Percentiles rank a stretch among this genome's conserved stretches.
Evolutionary conservation across 345 rosid genomes (phyloP).

Genomic region (Salix brachista): DNA sequence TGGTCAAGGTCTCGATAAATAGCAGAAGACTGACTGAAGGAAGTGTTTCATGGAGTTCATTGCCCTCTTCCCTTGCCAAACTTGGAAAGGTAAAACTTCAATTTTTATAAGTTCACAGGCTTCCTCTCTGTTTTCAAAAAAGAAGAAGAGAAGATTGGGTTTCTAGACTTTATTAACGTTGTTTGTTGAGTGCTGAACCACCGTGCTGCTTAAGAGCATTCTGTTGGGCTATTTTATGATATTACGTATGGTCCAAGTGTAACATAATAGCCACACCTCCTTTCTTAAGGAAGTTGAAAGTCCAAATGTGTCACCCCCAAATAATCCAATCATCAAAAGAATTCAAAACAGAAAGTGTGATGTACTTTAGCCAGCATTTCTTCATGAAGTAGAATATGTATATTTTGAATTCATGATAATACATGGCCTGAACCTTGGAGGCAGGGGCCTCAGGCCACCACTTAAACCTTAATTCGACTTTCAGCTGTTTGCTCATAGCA

Average conservation of each 20-base stretch:
- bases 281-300: neutral
- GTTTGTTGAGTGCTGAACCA: neutral
- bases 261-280: neutral
- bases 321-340: neutral
- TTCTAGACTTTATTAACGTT: neutral
- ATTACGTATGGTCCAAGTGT: neutral
- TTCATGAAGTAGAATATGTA: neutral
- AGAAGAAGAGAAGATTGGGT: neutral
- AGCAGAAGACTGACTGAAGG: conserved; percentile 62
- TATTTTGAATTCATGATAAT: neutral
- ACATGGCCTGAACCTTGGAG: neutral
- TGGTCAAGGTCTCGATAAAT: conserved; percentile 71
- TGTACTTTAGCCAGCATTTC: neutral
- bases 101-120: conserved; percentile 11
- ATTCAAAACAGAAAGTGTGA: neutral
- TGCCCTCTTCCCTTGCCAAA: conserved; percentile 76
- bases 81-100: conserved; percentile 76
- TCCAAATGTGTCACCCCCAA: neutral
- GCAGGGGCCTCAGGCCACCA: neutral
- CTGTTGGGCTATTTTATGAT: neutral
- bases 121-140: neutral
- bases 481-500: neutral
- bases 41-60: conserved; percentile 66
- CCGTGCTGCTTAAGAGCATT: neutral
- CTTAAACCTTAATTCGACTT: neutral